These are phyloP conservation scores for Penicillium arizonense DNA, from an alignment of 495 filamentous ascomycete genomes.

Conservation along the genomic window DNA sequence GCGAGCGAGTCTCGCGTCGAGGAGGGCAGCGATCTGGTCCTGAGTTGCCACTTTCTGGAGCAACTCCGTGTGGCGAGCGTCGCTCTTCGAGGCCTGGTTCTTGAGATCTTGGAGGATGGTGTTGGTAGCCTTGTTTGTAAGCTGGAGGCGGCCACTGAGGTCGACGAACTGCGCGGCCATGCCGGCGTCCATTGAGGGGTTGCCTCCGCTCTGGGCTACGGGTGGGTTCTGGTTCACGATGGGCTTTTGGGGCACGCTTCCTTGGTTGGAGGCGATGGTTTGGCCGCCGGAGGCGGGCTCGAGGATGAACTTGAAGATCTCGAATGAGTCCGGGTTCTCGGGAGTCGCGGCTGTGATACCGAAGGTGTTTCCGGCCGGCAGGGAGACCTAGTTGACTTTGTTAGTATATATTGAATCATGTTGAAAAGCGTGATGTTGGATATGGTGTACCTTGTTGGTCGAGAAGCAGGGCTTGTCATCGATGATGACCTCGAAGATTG, in stretches of 20 bases:
- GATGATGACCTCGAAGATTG: conserved; percentile 69
- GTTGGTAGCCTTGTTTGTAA: conserved; percentile 67
- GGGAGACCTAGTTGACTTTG: conserved; percentile 46
- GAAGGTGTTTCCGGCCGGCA: conserved; percentile 81
- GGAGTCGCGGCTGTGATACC: conserved; percentile 86
- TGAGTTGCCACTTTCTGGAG: conserved; percentile 43
- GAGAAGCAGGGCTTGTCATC: conserved; percentile 85
- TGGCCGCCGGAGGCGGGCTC: conserved; percentile 43
- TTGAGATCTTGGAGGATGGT: conserved; percentile 65
- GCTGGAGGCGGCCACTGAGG: conserved; percentile 76
- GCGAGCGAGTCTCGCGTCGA: conserved; percentile 52
- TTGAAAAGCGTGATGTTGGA: background rate
- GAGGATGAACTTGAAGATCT: conserved; percentile 82
- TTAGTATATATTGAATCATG: background rate
- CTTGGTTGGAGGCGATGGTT: conserved; percentile 30
- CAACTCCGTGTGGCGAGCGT: conserved; percentile 60
- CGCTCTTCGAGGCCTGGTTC: conserved; percentile 42
- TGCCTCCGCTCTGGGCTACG: conserved; percentile 24
- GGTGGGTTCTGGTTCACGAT: conserved; percentile 31
- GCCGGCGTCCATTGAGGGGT: conserved; percentile 47
- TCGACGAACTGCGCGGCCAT: conserved; percentile 70
- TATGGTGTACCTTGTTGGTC: conserved; percentile 59
- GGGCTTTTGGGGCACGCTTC: conserved; percentile 28
- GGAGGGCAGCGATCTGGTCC: conserved; percentile 50
- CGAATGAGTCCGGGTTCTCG: conserved; percentile 91